Evolutionary conservation across 2,329 filamentous ascomycete genomes (phyloP).

Genomic region (Dothiorella sarmentorum): DNA sequence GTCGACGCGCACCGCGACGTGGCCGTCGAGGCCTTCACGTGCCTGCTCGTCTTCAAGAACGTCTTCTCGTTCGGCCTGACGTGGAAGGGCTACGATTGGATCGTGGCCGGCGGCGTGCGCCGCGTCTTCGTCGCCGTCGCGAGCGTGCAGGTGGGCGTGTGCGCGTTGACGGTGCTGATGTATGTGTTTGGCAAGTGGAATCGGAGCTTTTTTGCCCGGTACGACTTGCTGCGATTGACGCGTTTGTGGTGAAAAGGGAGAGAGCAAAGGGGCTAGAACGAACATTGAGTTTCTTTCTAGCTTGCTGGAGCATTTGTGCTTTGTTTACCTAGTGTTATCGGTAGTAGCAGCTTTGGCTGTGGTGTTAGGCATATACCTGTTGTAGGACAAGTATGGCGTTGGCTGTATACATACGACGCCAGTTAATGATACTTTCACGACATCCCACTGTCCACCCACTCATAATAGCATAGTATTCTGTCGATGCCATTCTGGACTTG

Average conservation of each 20-base stretch:
- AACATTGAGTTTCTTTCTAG: no score
- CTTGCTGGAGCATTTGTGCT: no score
- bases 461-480: no score
- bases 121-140: conserved; percentile 68
- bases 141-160: conserved; percentile 74
- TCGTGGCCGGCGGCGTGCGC: conserved; percentile 60
- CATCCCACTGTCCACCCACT: no score
- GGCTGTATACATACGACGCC: no score
- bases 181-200: conserved; percentile 38
- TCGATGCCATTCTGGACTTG: no score
- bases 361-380: no score
- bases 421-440: no score
- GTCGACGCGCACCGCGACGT: conserved; percentile 91
- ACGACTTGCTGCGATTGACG: conserved; percentile 28
- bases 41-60: conserved; percentile 91
- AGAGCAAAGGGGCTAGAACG: no score
- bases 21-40: conserved; percentile 83
- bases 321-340: no score
- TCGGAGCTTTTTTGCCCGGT: conserved; percentile 31
- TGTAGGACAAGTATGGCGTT: no score
- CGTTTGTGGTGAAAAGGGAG: conserved; percentile 4
- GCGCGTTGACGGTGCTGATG: conserved; percentile 69
- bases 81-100: conserved; percentile 80
- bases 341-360: no score
- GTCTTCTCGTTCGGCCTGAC: conserved; percentile 85